These are phyloP conservation scores for Leptographium galeiforme DNA, from an alignment of 2,329 filamentous ascomycete genomes.

Conservation along the genomic window DNA sequence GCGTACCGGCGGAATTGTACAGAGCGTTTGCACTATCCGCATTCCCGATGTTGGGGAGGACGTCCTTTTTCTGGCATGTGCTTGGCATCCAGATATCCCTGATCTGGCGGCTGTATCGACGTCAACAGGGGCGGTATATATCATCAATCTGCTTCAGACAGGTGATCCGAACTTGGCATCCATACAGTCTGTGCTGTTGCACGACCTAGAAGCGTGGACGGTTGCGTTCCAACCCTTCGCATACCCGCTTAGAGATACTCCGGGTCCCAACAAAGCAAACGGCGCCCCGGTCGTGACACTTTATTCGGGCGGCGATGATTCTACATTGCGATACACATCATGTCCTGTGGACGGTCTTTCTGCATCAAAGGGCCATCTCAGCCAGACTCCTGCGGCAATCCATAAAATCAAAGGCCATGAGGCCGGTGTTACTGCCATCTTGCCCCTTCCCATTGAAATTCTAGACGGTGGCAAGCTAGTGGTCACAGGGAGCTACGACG, in stretches of 20 bases:
- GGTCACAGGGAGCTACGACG: constrained; percentile 86
- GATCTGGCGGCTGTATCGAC: constrained; percentile 56
- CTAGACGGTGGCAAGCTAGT: constrained; percentile 41
- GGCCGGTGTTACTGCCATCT: constrained; percentile 79
- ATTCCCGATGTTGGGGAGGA: constrained; percentile 38
- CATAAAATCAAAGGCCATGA: constrained; percentile 34
- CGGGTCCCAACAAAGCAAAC: not conserved
- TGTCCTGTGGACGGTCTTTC: not conserved
- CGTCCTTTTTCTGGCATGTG: constrained; percentile 56
- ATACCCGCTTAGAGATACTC: not conserved
- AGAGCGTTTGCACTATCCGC: constrained; percentile 29
- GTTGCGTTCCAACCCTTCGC: constrained; percentile 39
- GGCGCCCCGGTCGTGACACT: constrained; percentile 23
- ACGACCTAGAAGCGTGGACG: constrained; percentile 61
- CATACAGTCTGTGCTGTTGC: constrained; percentile 28
- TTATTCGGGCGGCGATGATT: constrained; percentile 68
- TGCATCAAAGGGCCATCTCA: not conserved
- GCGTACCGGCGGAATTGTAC: constrained; percentile 18
- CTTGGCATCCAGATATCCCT: constrained; percentile 50
- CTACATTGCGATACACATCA: constrained; percentile 36
- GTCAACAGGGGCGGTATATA: constrained; percentile 49
- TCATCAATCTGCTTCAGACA: constrained; percentile 34
- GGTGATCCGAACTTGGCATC: constrained; percentile 23
- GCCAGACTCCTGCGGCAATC: constrained; percentile 9
- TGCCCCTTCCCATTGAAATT: constrained; percentile 44